A percentile compares a stretch with the other conserved stretches of the same genome.
These are phyloP conservation scores for Gracilaria caudata DNA, from an alignment of 23 red algal genomes.

Conservation along the genomic window DNA sequence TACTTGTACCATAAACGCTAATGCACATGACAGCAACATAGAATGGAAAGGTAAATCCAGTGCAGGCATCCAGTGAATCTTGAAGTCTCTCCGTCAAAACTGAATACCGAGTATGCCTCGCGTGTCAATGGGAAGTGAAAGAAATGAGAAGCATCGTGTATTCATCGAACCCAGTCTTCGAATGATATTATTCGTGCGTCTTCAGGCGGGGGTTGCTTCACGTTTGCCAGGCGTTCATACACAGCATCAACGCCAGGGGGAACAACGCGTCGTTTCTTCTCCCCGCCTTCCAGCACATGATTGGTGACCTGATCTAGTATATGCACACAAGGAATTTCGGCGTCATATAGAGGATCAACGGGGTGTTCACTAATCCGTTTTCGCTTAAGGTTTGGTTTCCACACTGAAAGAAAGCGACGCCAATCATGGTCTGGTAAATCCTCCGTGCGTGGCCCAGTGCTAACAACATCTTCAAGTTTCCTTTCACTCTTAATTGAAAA, in stretches of 20 bases:
- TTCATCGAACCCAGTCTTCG: conserved; percentile 41
- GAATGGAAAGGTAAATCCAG: too few species aligned
- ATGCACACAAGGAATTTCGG: conserved; percentile 26
- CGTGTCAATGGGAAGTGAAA: too few species aligned
- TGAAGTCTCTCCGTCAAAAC: too few species aligned
- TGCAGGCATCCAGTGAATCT: too few species aligned
- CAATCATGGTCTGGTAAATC: conserved; percentile 26
- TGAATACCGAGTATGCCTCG: too few species aligned
- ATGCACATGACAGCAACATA: too few species aligned
- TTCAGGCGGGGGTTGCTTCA: background rate
- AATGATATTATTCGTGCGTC: conserved; percentile 35
- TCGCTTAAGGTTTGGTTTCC: conserved; percentile 24
- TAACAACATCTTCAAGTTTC: background rate
- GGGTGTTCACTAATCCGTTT: conserved; percentile 49
- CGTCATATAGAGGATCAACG: conserved; percentile 31
- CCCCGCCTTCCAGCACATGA: background rate
- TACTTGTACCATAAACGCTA: too few species aligned
- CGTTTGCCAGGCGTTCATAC: background rate
- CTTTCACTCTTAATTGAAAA: conserved; percentile 51
- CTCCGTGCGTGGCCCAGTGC: background rate
- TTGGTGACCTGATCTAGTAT: background rate
- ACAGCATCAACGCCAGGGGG: conserved; percentile 40
- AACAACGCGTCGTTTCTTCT: background rate
- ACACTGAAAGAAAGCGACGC: conserved; percentile 37
- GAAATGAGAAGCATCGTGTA: background rate